Evolutionary conservation across 768 basidiomycete genomes (phyloP).

Genomic region (Agaricus bisporus): DNA sequence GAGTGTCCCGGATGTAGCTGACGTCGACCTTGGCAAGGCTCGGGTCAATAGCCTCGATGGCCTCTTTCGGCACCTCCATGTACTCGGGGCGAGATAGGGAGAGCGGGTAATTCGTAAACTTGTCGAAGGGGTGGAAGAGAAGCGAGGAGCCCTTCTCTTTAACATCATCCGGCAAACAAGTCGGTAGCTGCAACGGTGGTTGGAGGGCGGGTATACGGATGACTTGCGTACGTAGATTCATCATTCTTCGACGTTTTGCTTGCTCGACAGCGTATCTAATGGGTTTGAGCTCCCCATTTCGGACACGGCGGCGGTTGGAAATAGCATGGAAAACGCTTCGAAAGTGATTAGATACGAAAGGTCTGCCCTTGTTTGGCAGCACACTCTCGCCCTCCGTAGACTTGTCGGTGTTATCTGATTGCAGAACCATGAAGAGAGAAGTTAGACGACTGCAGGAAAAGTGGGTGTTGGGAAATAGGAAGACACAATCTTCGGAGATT

Average conservation of each 20-base stretch:
- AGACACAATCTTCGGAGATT: background rate
- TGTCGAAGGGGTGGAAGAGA: conserved; percentile 11
- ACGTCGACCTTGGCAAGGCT: conserved; percentile 40
- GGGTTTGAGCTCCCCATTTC: conserved; percentile 21
- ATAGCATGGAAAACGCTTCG: conserved; percentile 19
- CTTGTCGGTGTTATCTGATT: conserved; percentile 15
- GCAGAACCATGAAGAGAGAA: conserved; percentile 22
- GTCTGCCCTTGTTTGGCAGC: conserved; percentile 10
- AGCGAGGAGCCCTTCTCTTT: conserved; percentile 25
- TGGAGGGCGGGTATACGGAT: conserved; percentile 19
- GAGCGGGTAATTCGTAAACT: conserved; percentile 39
- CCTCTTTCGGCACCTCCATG: conserved; percentile 37
- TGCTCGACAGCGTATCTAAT: conserved; percentile 30
- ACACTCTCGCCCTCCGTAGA: conserved; percentile 12
- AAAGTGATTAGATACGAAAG: conserved; percentile 14
- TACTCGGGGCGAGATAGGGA: conserved; percentile 47
- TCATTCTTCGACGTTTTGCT: conserved; percentile 29
- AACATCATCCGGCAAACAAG: conserved; percentile 19
- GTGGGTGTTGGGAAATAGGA: background rate
- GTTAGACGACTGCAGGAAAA: background rate
- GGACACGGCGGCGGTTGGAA: conserved; percentile 34
- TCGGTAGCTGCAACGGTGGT: background rate
- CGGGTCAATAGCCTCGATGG: conserved; percentile 44
- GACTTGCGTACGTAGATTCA: conserved; percentile 15
- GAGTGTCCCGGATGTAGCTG: conserved; percentile 46